Conservation (phyloP, 2,329 filamentous ascomycete species). For the Diaporthe helianthi region DNA sequence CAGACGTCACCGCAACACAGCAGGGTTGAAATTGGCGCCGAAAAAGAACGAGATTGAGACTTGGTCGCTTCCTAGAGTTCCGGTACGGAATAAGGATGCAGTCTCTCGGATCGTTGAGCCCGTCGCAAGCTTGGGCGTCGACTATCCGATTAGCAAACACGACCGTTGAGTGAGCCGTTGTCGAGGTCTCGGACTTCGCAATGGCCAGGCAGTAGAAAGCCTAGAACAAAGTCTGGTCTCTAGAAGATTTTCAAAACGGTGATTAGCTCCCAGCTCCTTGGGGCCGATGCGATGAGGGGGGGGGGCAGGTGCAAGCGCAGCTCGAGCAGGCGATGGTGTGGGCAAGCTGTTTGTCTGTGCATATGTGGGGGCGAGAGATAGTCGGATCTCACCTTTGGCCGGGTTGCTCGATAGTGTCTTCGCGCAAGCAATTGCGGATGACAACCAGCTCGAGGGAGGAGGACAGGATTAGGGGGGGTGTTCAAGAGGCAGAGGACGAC, state of each 20-base stretch:
- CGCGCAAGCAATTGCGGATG: constrained; percentile 22
- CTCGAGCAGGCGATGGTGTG: constrained; percentile 27
- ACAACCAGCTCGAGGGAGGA: constrained; percentile 25
- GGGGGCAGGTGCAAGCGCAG: constrained; percentile 20
- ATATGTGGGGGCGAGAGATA: constrained; percentile 29
- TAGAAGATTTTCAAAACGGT: constrained; percentile 18
- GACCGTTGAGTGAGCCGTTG: constrained; percentile 20
- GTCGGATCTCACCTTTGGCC: constrained; percentile 22
- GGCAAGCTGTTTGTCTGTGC: constrained; percentile 31
- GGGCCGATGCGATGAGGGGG: constrained; percentile 18
- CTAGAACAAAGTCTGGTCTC: constrained; percentile 24
- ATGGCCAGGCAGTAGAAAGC: constrained; percentile 17
- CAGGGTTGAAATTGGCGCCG: constrained; percentile 9
- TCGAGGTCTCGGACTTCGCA: constrained; percentile 17
- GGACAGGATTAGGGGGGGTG: constrained; percentile 7
- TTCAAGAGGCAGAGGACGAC: constrained; percentile 20
- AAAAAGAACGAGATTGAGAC: not conserved
- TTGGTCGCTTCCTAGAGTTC: not conserved
- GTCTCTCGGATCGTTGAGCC: constrained; percentile 18
- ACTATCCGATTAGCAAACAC: constrained; percentile 19
- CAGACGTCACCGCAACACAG: not conserved
- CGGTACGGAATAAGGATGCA: constrained; percentile 17
- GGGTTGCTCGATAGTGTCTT: constrained; percentile 19
- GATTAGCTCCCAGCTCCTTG: constrained; percentile 25
- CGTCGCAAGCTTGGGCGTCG: constrained; percentile 23